phyloP scores from a whole-genome alignment of 805 yeast species.

The Cyberlindnera samutprakarnensis region DNA sequence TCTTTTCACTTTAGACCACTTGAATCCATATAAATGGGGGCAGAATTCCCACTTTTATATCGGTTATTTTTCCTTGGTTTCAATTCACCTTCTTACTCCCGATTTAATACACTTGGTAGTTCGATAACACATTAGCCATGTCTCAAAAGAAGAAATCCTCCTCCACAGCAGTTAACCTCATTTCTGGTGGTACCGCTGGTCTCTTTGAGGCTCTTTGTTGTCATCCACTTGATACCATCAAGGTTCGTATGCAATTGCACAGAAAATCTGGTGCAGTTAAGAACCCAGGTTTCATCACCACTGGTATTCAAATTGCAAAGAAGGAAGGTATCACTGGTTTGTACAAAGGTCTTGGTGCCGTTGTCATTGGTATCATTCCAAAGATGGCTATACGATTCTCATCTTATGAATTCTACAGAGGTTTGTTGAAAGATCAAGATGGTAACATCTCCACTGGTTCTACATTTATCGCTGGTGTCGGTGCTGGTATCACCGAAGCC shows the following conservation, averaged over 20 bases:
- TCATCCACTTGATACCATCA: conserved; percentile 96
- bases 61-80: too few species aligned
- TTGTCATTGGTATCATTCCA: conserved; percentile 94
- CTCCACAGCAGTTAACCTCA: conserved; percentile 52
- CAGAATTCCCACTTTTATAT: too few species aligned
- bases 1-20: too few species aligned
- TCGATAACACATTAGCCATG: not conserved
- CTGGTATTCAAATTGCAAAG: conserved; percentile 71
- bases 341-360: conserved; percentile 96
- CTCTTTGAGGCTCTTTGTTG: conserved; percentile 95
- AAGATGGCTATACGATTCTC: conserved; percentile 97
- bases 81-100: too few species aligned
- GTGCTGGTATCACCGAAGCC: conserved; percentile 97
- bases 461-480: conserved; percentile 88
- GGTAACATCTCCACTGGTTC: conserved; percentile 63
- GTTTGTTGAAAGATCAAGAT: conserved; percentile 53
- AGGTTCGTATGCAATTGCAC: conserved; percentile 93
- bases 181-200: conserved; percentile 97
- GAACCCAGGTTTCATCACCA: conserved; percentile 79
- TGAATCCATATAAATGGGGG: too few species aligned
- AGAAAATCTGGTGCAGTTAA: conserved; percentile 56
- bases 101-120: not conserved
- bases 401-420: conserved; percentile 84
- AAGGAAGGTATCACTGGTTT: conserved; percentile 81
- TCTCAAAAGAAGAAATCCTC: conserved; percentile 28